These are phyloP conservation scores for Arthrocladium fulminans DNA, from an alignment of 2,329 filamentous ascomycete species.

Conservation along the genomic window DNA sequence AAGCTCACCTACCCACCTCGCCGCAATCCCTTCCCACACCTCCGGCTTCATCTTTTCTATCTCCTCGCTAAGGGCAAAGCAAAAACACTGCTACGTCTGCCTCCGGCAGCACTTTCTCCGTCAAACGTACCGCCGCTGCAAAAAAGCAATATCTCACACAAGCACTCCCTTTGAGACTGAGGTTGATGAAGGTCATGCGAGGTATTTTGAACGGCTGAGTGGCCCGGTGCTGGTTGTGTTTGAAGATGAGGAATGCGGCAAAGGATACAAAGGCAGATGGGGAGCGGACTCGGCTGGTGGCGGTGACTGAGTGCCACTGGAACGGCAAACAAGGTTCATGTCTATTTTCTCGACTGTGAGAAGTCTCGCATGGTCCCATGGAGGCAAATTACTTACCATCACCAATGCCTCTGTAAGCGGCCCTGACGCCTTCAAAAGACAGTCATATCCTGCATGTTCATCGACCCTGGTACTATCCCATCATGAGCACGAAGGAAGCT, in stretches of 20 bases:
- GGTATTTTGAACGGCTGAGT: slow-evolving; percentile 12
- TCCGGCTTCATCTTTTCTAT: no score
- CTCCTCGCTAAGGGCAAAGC: no score
- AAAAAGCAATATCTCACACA: no score
- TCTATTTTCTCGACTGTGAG: background rate
- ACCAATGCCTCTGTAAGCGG: background rate
- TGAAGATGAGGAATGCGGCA: background rate
- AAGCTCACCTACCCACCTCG: no score
- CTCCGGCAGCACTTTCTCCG: no score
- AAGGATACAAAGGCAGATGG: background rate
- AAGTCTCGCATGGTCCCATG: slow-evolving; percentile 2
- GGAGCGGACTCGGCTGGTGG: background rate
- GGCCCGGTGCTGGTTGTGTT: background rate
- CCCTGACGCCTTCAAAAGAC: background rate
- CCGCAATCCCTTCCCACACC: no score
- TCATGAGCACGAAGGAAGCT: slow-evolving; percentile 14
- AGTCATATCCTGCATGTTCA: slow-evolving; percentile 4
- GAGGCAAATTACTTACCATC: background rate
- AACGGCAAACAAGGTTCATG: background rate
- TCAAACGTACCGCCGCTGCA: no score
- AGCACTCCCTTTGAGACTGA: slow-evolving; percentile 23
- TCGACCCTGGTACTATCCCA: slow-evolving; percentile 23
- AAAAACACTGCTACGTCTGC: no score
- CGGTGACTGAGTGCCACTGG: no score
- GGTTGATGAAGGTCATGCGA: slow-evolving; percentile 24